Percentiles rank a stretch among this genome's conserved stretches.
Evolutionary conservation across 176 grass and related monocot species (phyloP).

Genomic region (Dactylis glomerata): DNA sequence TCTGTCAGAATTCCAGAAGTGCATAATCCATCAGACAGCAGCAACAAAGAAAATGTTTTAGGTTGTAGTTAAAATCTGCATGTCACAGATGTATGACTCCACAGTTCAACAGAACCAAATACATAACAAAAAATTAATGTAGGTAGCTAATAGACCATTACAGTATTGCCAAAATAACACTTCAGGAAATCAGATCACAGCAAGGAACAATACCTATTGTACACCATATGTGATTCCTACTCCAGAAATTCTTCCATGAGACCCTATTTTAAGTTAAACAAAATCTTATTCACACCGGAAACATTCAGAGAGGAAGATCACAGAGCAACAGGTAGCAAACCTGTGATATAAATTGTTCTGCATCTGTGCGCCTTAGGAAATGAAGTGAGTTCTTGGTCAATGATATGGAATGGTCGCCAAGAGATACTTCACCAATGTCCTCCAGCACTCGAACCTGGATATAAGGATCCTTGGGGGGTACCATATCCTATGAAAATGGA

Average conservation of each 20-base stretch:
- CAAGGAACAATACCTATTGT: slow-evolving; percentile 33
- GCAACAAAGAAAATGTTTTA: slow-evolving; percentile 2
- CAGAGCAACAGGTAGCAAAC: slow-evolving; percentile 29
- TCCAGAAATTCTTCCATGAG: slow-evolving; percentile 94
- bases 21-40: slow-evolving; percentile 23
- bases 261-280: slow-evolving; percentile 50
- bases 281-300: not conserved
- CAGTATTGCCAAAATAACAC: not conserved
- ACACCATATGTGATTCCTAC: slow-evolving; percentile 43
- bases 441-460: slow-evolving; percentile 80
- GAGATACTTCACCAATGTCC: slow-evolving; percentile 89
- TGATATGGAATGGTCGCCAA: slow-evolving; percentile 83
- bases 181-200: slow-evolving; percentile 5
- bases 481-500: slow-evolving; percentile 67
- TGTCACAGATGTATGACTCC: not conserved
- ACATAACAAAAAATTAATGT: not conserved
- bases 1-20: slow-evolving; percentile 8
- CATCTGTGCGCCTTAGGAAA: slow-evolving; percentile 83
- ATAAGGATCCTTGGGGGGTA: slow-evolving; percentile 96
- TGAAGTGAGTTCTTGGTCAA: slow-evolving; percentile 89
- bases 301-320: not conserved
- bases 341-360: slow-evolving; percentile 88
- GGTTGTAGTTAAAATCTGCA: slow-evolving; percentile 6
- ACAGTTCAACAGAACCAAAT: slow-evolving; percentile 16
- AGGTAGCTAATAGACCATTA: not conserved